Percentiles rank a stretch among this genome's conserved stretches.
These are phyloP conservation scores for Neurospora sp. DNA, from an alignment of 2,329 filamentous ascomycete genomes.

Conservation along the genomic window DNA sequence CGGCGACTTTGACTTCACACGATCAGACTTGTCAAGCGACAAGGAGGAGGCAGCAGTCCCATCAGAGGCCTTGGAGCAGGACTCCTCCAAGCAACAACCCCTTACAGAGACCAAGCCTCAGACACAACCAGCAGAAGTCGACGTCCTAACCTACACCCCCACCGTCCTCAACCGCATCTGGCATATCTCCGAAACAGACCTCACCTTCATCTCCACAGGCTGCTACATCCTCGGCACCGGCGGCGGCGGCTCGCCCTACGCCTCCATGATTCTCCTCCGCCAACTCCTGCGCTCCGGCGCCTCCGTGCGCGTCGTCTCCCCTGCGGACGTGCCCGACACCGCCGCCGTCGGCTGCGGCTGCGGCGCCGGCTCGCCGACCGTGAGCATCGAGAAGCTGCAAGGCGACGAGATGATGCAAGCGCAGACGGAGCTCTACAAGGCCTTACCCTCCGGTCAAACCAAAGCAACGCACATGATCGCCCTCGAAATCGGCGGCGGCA, in stretches of 20 bases:
- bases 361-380: conserved; percentile 48
- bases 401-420: conserved; percentile 45
- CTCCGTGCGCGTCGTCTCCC: conserved; percentile 40
- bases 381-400: conserved; percentile 48
- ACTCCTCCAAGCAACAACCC: conserved; percentile 6
- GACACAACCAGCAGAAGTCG: neutral
- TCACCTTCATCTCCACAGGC: conserved; percentile 45
- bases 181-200: conserved; percentile 47
- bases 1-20: conserved; percentile 43
- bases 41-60: conserved; percentile 4
- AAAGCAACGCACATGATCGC: conserved; percentile 48
- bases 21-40: conserved; percentile 17
- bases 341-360: conserved; percentile 46
- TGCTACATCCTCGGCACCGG: conserved; percentile 53
- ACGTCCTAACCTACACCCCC: conserved; percentile 36
- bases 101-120: neutral
- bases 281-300: conserved; percentile 40
- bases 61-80: conserved; percentile 19
- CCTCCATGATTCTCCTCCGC: conserved; percentile 39
- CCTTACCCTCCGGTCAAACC: conserved; percentile 25
- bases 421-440: conserved; percentile 42
- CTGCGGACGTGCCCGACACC: conserved; percentile 38
- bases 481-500: conserved; percentile 57
- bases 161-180: conserved; percentile 40
- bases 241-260: conserved; percentile 46